Evolutionary conservation across 2,329 filamentous ascomycete genomes (phyloP), one percentile per base, ranked within the genome.

Genomic region (Paecilomyces fulvus): DNA sequence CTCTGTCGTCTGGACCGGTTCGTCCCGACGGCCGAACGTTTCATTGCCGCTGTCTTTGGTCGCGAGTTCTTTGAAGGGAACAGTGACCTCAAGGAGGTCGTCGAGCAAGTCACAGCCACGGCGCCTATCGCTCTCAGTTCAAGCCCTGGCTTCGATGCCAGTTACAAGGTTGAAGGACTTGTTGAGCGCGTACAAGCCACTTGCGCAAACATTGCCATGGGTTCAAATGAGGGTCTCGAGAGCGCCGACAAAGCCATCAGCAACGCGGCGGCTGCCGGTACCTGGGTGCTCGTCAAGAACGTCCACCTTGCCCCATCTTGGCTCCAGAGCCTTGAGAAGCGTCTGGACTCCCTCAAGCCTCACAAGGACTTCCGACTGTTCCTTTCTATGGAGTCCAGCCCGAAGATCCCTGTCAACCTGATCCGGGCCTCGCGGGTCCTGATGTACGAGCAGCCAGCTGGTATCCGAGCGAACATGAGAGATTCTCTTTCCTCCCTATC

Each of bases 131-230:
- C 94, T 3, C 82, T 99, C 33, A 92, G 92, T 66, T 99, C 94
- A 5, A 96, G 88, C 67, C 91, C 92, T 58, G 94, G 94, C 37
- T 99, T 99, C 71, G 94, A 99, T 73, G 95, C 95, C 55, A 96
- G 90, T 70, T 99, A 97, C 84, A 99, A 99, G 79, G 94, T 99
- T 58, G 94, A 99, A 72, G 90, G 87, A 59, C 80, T 99, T 55
- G 95, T 97, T 30, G 90, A 96, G 73, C 84, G 90, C 63, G 86
- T 85, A 71, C 83, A 84, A 58, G 86, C 90, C 53, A 86, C 83
- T 55, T 99, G 94, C 76, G 92, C 91, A 58, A 96, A 96, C 73
- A 96, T 99, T 68, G 95, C 95, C 65, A 99, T 99, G 94, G 94
- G 94, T 68, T 97, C 94, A 50, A 95, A 95, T 67, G 94, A 99